phyloP scores from a whole-genome alignment of 331 rosid species.

The Malus hybrid region DNA sequence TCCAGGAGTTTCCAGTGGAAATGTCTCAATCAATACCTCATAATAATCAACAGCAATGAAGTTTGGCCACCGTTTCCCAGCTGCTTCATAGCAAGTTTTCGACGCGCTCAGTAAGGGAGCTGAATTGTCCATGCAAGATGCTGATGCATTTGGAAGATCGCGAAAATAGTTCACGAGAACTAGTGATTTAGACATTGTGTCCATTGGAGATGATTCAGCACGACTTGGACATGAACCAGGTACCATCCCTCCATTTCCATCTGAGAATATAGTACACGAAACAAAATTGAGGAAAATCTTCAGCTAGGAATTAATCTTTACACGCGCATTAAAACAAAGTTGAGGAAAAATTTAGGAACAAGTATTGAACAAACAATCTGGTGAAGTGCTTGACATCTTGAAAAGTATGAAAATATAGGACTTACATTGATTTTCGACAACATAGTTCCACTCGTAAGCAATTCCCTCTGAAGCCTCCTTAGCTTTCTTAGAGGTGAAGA shows the following conservation, averaged over 20 bases:
- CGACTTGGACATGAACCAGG: conserved; percentile 65
- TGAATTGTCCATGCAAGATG: conserved; percentile 64
- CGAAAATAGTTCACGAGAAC: conserved; percentile 64
- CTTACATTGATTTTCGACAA: conserved; percentile 87
- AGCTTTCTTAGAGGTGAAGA: conserved; percentile 59
- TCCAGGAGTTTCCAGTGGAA: neutral
- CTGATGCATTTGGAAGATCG: conserved; percentile 45
- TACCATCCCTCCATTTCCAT: conserved; percentile 76
- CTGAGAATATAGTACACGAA: conserved; percentile 29
- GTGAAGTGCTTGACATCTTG: neutral
- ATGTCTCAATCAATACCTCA: conserved; percentile 27
- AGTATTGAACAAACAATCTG: neutral
- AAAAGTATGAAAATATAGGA: conserved; percentile 3
- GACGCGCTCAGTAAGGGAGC: conserved; percentile 45
- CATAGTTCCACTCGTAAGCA: conserved; percentile 69
- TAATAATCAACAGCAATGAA: conserved; percentile 91
- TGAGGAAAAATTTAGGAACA: neutral
- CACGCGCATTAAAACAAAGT: neutral
- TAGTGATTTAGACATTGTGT: conserved; percentile 49
- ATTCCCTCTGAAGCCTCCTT: conserved; percentile 86
- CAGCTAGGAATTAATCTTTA: neutral
- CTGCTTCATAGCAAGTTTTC: conserved; percentile 58
- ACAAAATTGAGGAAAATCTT: neutral
- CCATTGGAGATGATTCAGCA: conserved; percentile 59
- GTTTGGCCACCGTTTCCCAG: conserved; percentile 81